These are phyloP conservation scores for Euphorbia corollata DNA, from an alignment of 441 rosid species.

Conservation along the genomic window DNA sequence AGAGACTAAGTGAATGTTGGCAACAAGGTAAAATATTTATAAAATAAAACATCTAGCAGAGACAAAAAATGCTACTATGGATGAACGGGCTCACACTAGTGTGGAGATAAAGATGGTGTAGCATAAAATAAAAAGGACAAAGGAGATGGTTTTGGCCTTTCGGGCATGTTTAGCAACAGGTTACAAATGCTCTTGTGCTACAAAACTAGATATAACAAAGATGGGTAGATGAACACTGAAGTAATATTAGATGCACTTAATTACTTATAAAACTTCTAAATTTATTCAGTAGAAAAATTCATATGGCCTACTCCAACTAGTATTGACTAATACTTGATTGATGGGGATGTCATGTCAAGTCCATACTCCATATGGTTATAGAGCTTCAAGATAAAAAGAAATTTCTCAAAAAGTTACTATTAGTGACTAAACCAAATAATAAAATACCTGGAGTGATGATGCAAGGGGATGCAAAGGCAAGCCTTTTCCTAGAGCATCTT, in stretches of 20 bases:
- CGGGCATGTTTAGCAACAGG: not conserved
- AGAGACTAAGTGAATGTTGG: no score
- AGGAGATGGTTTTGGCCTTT: not conserved
- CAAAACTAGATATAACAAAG: not conserved
- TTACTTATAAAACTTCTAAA: not conserved
- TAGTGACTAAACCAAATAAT: not conserved
- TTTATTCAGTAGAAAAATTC: no score
- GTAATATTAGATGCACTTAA: no score
- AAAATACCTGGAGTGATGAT: constrained; percentile 72
- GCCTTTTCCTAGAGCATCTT: constrained; percentile 45
- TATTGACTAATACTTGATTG: not conserved
- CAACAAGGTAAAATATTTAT: not conserved
- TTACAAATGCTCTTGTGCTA: not conserved
- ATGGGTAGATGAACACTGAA: not conserved
- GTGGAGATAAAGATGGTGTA: not conserved
- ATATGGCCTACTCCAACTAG: not conserved
- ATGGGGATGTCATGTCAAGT: not conserved
- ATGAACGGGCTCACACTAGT: not conserved
- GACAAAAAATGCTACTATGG: not conserved
- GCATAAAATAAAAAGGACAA: not conserved
- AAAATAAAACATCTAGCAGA: not conserved
- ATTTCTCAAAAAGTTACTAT: not conserved
- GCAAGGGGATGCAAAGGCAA: constrained; percentile 67
- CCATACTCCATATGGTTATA: not conserved
- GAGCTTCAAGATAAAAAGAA: not conserved